Evolutionary conservation across 495 filamentous ascomycete species (phyloP).

Genomic region (Penicillium goetzii): DNA sequence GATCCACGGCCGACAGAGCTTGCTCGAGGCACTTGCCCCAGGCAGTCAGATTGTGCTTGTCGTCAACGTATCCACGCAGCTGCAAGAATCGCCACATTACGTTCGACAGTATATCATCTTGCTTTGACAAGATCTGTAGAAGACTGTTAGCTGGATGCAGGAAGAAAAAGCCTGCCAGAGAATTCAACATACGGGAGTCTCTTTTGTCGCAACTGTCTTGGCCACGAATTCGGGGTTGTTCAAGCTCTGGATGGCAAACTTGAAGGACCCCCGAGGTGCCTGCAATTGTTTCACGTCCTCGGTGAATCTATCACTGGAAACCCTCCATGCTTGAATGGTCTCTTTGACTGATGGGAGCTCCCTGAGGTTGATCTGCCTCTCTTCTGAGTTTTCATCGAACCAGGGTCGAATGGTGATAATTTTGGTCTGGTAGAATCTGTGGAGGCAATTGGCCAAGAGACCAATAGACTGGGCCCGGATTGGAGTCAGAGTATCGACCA

Average conservation of each 20-base stretch:
- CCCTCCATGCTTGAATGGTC: conserved; percentile 72
- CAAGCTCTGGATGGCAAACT: conserved; percentile 58
- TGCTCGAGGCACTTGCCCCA: conserved; percentile 82
- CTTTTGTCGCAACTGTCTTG: conserved; percentile 58
- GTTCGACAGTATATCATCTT: conserved; percentile 75
- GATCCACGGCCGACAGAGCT: conserved; percentile 64
- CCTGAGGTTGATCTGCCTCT: conserved; percentile 67
- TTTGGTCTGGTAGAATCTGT: conserved; percentile 78
- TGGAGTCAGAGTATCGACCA: conserved; percentile 69
- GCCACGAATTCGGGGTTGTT: conserved; percentile 66
- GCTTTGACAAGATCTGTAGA: conserved; percentile 47
- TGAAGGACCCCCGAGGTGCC: conserved; percentile 45
- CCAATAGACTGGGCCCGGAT: conserved; percentile 75
- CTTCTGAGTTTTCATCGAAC: conserved; percentile 74
- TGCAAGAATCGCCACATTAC: conserved; percentile 87
- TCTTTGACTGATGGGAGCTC: conserved; percentile 61
- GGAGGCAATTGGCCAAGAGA: conserved; percentile 73
- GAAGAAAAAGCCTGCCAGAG: neutral
- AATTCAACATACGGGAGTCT: conserved; percentile 39
- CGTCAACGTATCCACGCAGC: conserved; percentile 80
- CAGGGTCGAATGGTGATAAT: conserved; percentile 77
- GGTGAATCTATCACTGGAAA: conserved; percentile 57
- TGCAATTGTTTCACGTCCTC: conserved; percentile 47
- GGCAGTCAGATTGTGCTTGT: conserved; percentile 75
- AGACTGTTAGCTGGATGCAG: conserved; percentile 16